A percentile compares a stretch with the other conserved stretches of the same genome.
Conservation (phyloP, 73 alveolate species). For the Tetrahymena elliotti region DNA sequence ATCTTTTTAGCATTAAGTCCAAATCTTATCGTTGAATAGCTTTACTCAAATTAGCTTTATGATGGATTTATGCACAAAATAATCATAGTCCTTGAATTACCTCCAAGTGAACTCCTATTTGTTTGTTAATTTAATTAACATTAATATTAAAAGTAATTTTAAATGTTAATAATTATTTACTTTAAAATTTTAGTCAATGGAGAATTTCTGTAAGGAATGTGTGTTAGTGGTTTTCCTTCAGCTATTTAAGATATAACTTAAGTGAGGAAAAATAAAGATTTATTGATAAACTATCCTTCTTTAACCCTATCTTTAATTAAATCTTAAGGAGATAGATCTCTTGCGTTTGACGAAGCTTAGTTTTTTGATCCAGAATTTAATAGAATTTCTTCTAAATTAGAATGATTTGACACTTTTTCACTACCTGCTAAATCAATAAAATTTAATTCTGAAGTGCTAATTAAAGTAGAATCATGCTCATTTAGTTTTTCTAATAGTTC, state of each 20-base stretch:
- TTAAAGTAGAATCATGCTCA: constrained; percentile 13
- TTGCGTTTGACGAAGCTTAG: neutral
- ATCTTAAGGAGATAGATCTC: constrained; percentile 11
- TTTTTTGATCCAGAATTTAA: neutral
- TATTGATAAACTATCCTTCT: constrained; percentile 50
- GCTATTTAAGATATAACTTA: constrained; percentile 51
- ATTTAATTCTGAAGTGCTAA: constrained; percentile 54
- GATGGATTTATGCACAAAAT: constrained; percentile 80
- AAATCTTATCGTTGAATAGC: constrained; percentile 34
- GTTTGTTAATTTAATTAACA: neutral
- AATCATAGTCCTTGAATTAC: constrained; percentile 41
- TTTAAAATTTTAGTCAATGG: constrained; percentile 34
- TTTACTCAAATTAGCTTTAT: constrained; percentile 36
- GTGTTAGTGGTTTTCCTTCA: constrained; percentile 26
- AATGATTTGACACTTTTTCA: constrained; percentile 55
- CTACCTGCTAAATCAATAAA: constrained; percentile 43
- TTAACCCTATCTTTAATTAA: constrained; percentile 43
- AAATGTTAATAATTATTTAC: neutral
- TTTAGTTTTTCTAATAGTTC: neutral
- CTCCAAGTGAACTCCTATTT: constrained; percentile 32
- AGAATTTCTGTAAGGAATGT: constrained; percentile 42
- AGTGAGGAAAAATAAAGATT: constrained; percentile 63
- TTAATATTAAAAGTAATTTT: no score
- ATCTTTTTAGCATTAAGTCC: constrained; percentile 95
- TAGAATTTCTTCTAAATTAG: constrained; percentile 55